Base-by-base conservation (phyloP, 2,329 filamentous ascomycete species). In the Dendrostoma leiphaemia region DNA sequence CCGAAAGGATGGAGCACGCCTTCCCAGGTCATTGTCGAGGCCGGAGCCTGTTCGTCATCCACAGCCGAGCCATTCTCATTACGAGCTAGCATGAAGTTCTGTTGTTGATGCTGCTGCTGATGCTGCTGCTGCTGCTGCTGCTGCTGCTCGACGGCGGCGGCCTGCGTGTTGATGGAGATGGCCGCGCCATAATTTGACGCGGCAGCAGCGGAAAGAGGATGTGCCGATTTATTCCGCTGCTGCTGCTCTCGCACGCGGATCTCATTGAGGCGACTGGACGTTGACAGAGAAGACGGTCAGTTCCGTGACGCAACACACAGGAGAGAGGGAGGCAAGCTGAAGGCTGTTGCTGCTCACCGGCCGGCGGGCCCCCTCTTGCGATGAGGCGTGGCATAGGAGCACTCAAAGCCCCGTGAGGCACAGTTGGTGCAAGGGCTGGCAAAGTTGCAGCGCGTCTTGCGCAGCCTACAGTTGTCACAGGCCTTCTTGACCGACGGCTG, bases 371-470 rank as follows among this genome's bases (percentile, higher is more conserved):
- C 51, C 24, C 51, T 53, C 51, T 53, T 53, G 31, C 51, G 51
- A 40, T 53, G 51, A 38, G 51, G 51, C 13, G 51, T 53, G 28
- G 51, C 51, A 48, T 53, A 53, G 37, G 51, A 47, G 51, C 51
- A 53, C 24, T 53, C 51, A 44, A 53, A 53, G 34, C 51, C 51
- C 34, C 51, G 51, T n/a, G 51, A 48, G 29, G 51, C 51, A 48
- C 51, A 53, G 26, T 53, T 53, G 7, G 51, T 53, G 34, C 51
- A 53, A 10, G 51, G 51, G 35, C 31, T 53, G 35, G 44, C 46
- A 19, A 53, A 28, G 34, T 53, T 38, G 46, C 51, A 53, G 23
- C 46, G 46, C 44, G 51, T 53, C 32, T 53, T 53, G 15, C 51
- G 32, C 23, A 53, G 51, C 19, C 51, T 45, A 29, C 51, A 53